These are phyloP conservation scores for Vigna unguiculata DNA, from an alignment of 306 rosid genomes.

Conservation along the genomic window DNA sequence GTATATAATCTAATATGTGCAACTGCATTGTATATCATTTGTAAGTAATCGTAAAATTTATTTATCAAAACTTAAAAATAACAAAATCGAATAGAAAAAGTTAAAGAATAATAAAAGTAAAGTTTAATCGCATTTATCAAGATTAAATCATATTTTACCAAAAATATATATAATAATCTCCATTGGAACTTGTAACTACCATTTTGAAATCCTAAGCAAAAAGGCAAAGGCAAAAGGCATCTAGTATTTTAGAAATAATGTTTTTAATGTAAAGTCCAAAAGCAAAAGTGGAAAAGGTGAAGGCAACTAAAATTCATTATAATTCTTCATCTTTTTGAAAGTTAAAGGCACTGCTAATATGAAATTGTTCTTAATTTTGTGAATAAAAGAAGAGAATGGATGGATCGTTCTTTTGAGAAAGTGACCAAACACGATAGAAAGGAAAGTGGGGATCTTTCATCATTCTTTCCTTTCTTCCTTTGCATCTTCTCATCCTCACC, in stretches of 20 bases:
- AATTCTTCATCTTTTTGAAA: conserved; percentile 53
- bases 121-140: not conserved
- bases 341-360: conserved; percentile 22
- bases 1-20: not conserved
- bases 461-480: not conserved
- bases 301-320: conserved; percentile 38
- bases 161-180: not conserved
- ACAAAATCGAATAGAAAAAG: not conserved
- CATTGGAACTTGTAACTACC: not conserved
- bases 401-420: conserved; percentile 31
- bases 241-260: not conserved
- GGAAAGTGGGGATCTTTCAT: conserved; percentile 2
- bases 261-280: conserved; percentile 46
- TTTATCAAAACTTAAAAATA: not conserved
- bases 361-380: not conserved
- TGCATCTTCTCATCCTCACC: not conserved
- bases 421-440: conserved; percentile 32
- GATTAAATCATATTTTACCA: not conserved
- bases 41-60: not conserved
- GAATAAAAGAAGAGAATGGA: conserved; percentile 19
- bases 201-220: conserved; percentile 1
- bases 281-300: conserved; percentile 40
- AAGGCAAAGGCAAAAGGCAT: not conserved
- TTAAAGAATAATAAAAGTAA: not conserved
- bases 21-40: not conserved